Base-by-base conservation (phyloP, 306 rosid species). In the Abrus precatorius region DNA sequence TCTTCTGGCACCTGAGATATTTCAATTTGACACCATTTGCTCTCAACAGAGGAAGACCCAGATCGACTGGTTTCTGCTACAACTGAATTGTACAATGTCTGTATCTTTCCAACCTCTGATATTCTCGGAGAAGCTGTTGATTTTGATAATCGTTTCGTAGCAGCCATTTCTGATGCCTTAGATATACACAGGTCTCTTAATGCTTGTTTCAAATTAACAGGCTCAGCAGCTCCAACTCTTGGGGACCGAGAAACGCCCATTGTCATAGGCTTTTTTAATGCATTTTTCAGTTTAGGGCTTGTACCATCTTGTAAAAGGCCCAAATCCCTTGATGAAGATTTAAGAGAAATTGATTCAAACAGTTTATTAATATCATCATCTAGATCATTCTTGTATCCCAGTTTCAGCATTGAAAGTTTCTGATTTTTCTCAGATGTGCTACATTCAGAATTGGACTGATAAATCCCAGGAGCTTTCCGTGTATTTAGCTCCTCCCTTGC, bases 151-250 rank as follows among this genome's bases (percentile, higher is more conserved):
- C 99, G 89, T 72, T 84, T 91, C 92, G 87, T 90, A 41, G 98
- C 97, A 66, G 99, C 99, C 96, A 93, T 86, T 90, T 95, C 98
- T 4, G 99, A 93, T 47, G 99, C 99, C 94, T 95, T 95, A 9
- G 99, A 90, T 86, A 95, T 87, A 72, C 93, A 90, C 28, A 87
- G 88, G 75, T 95, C 99, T 85, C 99, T 91, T 54, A 95, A 85
- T 8, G 99, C 99, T 81, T 93, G 99, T 90, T 95, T 95, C 80
- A 95, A 77, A 75, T 84, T 91, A 32, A 85, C 92, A 49, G 93
- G 82, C 65, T 91, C 98, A 50, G 94, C 86, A 83, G 62, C 59
- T 14, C 95, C 94, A 76, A 83, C 62, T 75, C 92, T 91, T 2
- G 95, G 96, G 36, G 98, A 87, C 14, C 84, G 89, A 70, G 96